Evolutionary conservation across 495 filamentous ascomycete genomes (phyloP), one percentile per base, ranked within the genome.

Genomic region (Hypoxylon lenormandii): DNA sequence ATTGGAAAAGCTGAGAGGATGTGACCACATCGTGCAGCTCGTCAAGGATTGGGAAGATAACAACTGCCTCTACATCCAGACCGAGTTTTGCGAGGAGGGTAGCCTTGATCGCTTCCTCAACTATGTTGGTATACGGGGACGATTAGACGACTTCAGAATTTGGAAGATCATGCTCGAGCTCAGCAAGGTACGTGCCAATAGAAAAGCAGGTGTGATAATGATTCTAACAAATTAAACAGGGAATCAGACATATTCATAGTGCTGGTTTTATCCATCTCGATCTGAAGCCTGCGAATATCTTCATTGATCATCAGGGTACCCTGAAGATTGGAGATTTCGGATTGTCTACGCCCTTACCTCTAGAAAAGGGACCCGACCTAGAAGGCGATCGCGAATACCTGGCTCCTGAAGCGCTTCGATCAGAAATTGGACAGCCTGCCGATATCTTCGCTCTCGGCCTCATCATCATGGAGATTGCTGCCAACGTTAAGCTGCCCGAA

Each of bases 301-400:
- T 98, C 68, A 91, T 98, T 58, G 90, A 91, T 7, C 94, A 91
- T 75, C 93, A 97, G 76, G 96, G 95, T 22, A 87, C 90, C 18
- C 80, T 98, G 40, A 98, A 98, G 78, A 96, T 98, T 72, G 94
- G 88, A 45, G 95, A 98, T 79, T 98, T 98, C 76, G 95, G 95
- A 40, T 88, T 98, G 85, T 93, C 95, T 42, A 86, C 88, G n/a
- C 69, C 79, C 13, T 92, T 90, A 88, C 93, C 94, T 1, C 90
- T 89, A 5, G 84, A 88, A 51, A 79, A 85, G 21, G 87, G 87
- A 21, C 88, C 96, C 37, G 95, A 98, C 56, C 88, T 91, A 28
- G 95, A 98, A 79, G 95, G 95, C 15, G 95, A 98, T 72, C 91
- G 95, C 46, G 92, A 95, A 73, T 98, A 98, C 74, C 93, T 98